These are phyloP conservation scores for Triticum dicoccoides DNA, from an alignment of 176 grass and related monocot species.

Conservation along the genomic window DNA sequence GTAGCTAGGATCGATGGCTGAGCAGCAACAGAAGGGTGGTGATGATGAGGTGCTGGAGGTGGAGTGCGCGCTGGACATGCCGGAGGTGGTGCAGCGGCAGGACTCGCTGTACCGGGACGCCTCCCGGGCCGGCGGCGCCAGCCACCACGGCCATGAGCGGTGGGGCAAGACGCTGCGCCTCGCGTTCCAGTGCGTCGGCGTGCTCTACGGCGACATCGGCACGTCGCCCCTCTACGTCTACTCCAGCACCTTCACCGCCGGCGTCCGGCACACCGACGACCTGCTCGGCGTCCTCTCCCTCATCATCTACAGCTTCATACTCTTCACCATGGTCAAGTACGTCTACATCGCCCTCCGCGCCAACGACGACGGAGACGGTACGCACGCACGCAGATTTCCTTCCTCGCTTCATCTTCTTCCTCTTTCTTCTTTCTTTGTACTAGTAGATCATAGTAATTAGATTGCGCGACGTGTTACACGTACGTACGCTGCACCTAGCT, in stretches of 20 bases:
- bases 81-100: constrained; percentile 33
- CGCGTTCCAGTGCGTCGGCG: constrained; percentile 66
- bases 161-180: constrained; percentile 45
- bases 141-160: neutral
- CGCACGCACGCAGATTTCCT: neutral
- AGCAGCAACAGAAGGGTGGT: neutral
- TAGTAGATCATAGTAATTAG: neutral
- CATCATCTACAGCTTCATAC: constrained; percentile 63
- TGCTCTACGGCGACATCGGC: constrained; percentile 73
- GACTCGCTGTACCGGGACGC: constrained; percentile 56
- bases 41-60: neutral
- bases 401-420: neutral
- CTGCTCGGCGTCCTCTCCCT: constrained; percentile 71
- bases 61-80: constrained; percentile 20
- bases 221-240: constrained; percentile 74
- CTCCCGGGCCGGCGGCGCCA: neutral
- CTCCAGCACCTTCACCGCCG: constrained; percentile 62
- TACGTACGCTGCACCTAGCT: neutral
- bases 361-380: constrained; percentile 67
- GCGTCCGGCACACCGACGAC: constrained; percentile 47
- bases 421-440: too few species aligned
- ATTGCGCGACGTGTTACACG: neutral
- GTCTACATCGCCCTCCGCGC: constrained; percentile 62
- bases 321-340: constrained; percentile 67
- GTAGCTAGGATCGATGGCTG: neutral